These are phyloP conservation scores for Margaritispora aquatica DNA, from an alignment of 495 filamentous ascomycete species.

Conservation along the genomic window DNA sequence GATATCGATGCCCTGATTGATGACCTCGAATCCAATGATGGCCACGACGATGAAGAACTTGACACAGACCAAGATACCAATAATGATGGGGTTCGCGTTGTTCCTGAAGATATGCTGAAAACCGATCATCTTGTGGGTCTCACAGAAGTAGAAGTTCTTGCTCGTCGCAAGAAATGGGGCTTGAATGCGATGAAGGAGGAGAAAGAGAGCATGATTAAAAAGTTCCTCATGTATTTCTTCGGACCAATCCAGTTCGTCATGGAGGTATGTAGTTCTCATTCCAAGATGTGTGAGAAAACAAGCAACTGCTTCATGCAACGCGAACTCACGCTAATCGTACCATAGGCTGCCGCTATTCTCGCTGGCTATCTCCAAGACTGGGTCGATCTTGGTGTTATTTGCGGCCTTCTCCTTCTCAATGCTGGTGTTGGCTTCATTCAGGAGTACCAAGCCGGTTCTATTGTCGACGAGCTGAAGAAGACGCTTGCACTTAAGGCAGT, in stretches of 20 bases:
- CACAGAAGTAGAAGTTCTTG: conserved; percentile 58
- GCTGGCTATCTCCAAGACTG: conserved; percentile 76
- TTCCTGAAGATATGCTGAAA: conserved; percentile 62
- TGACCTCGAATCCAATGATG: conserved; percentile 74
- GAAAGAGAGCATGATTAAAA: conserved; percentile 75
- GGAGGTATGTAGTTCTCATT: conserved; percentile 53
- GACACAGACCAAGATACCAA: conserved; percentile 36
- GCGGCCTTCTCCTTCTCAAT: conserved; percentile 69
- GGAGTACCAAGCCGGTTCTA: conserved; percentile 84
- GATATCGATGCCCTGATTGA: conserved; percentile 78
- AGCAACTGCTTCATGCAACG: conserved; percentile 46
- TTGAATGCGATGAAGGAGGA: conserved; percentile 86
- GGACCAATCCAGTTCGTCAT: conserved; percentile 93
- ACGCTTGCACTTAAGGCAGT: conserved; percentile 80
- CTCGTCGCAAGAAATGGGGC: conserved; percentile 72
- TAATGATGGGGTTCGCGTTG: conserved; percentile 40
- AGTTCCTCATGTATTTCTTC: conserved; percentile 80
- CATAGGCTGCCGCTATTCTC: conserved; percentile 62
- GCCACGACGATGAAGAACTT: conserved; percentile 55
- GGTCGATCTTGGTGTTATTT: conserved; percentile 79
- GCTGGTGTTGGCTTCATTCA: conserved; percentile 81
- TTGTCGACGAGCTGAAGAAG: conserved; percentile 89
- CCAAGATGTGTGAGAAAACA: not conserved
- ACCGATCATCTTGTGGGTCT: conserved; percentile 69
- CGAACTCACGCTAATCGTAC: conserved; percentile 10